Conservation (phyloP, 169 alveolate species). For the Plasmodium chabaudi region DNA sequence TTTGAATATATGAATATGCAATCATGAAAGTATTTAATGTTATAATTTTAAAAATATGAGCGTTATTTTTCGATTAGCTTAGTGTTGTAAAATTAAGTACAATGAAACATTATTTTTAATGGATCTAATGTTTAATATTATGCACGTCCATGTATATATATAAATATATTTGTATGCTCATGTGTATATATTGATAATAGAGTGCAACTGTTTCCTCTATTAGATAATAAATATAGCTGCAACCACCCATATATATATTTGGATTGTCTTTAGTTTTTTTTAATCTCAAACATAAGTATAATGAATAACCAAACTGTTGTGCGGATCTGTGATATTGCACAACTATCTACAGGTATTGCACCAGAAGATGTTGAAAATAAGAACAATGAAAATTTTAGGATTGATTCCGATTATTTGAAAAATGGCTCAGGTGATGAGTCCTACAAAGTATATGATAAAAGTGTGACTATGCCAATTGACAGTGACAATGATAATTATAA, state of each 20-base stretch:
- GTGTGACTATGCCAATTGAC: slow-evolving; percentile 43
- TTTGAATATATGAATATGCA: slow-evolving; percentile 26
- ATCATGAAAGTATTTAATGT: slow-evolving; percentile 42
- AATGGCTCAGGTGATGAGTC: slow-evolving; percentile 1
- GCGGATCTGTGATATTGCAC: slow-evolving; percentile 12
- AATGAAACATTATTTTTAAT: slow-evolving; percentile 41
- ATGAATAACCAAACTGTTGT: slow-evolving; percentile 22
- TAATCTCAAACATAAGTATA: slow-evolving; percentile 14
- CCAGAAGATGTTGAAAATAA: slow-evolving; percentile 17
- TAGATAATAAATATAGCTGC: slow-evolving; percentile 5
- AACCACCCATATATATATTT: not conserved
- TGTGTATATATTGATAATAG: slow-evolving; percentile 11
- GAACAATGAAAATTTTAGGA: slow-evolving; percentile 1
- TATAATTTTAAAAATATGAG: slow-evolving; percentile 12
- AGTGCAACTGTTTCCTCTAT: slow-evolving; percentile 31
- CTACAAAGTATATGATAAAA: slow-evolving; percentile 33
- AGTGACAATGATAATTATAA: slow-evolving; percentile 48
- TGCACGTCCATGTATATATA: slow-evolving; percentile 11
- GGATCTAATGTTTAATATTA: slow-evolving; percentile 24
- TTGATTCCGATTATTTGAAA: slow-evolving; percentile 1
- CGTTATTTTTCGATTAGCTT: slow-evolving; percentile 30
- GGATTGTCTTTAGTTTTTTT: slow-evolving; percentile 6
- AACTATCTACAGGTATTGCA: not conserved
- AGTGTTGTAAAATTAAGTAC: slow-evolving; percentile 18
- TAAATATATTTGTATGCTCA: slow-evolving; percentile 18